Conservation (phyloP, 495 filamentous ascomycete genomes). For the Lepraria neglecta region DNA sequence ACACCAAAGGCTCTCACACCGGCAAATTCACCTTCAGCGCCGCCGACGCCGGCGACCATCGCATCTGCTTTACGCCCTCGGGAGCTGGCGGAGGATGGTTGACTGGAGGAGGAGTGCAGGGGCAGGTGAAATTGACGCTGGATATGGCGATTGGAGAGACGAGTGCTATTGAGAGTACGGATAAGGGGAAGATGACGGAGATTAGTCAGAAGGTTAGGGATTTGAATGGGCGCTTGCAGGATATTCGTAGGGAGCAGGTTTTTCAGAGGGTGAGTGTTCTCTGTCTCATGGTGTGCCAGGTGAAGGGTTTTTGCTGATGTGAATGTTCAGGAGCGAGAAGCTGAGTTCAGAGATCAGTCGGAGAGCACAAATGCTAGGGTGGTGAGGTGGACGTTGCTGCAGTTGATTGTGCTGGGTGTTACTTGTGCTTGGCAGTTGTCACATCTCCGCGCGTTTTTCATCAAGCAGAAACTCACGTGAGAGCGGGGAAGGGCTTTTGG, state of each 20-base stretch:
- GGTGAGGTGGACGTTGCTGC: slow-evolving; percentile 88
- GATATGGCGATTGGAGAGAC: slow-evolving; percentile 96
- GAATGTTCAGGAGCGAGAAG: slow-evolving; percentile 75
- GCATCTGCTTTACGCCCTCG: slow-evolving; percentile 84
- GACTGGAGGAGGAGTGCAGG: slow-evolving; percentile 51
- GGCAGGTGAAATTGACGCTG: slow-evolving; percentile 74
- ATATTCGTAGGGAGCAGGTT: slow-evolving; percentile 89
- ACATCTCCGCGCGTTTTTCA: slow-evolving; percentile 93
- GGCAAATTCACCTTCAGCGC: slow-evolving; percentile 96
- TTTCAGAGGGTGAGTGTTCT: slow-evolving; percentile 75
- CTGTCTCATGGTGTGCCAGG: no score
- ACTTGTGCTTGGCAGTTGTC: slow-evolving; percentile 98
- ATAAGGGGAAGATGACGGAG: slow-evolving; percentile 89
- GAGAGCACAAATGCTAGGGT: slow-evolving; percentile 89
- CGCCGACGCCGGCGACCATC: slow-evolving; percentile 88
- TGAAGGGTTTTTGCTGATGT: neutral
- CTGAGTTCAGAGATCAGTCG: slow-evolving; percentile 95
- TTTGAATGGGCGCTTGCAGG: slow-evolving; percentile 77
- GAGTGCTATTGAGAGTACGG: slow-evolving; percentile 84
- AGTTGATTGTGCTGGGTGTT: slow-evolving; percentile 77
- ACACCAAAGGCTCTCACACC: slow-evolving; percentile 64
- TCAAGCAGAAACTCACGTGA: slow-evolving; percentile 97
- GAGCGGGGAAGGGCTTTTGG: neutral
- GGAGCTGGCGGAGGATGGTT: slow-evolving; percentile 66
- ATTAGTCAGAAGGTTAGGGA: slow-evolving; percentile 86